Conservation (phyloP, 495 filamentous ascomycete genomes). For the Recurvomyces mirabilis region DNA sequence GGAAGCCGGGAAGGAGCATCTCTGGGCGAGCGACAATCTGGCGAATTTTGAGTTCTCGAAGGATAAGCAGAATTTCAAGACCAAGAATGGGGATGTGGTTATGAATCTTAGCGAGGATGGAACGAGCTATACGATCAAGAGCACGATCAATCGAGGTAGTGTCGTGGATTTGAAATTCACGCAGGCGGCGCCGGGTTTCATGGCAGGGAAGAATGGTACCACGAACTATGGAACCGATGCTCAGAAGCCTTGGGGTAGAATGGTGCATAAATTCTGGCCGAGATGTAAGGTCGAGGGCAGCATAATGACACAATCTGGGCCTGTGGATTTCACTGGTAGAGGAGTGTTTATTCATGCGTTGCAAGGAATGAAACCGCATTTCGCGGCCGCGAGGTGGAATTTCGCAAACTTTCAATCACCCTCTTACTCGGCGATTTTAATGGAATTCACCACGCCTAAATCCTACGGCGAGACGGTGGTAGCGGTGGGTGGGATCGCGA, state of each 20-base stretch:
- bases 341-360: slow-evolving; percentile 71
- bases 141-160: slow-evolving; percentile 59
- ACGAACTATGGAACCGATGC: slow-evolving; percentile 77
- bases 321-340: slow-evolving; percentile 69
- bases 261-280: slow-evolving; percentile 90
- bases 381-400: slow-evolving; percentile 91
- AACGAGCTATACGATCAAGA: slow-evolving; percentile 72
- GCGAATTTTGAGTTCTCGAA: slow-evolving; percentile 72
- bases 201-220: slow-evolving; percentile 76
- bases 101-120: slow-evolving; percentile 76
- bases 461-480: slow-evolving; percentile 87
- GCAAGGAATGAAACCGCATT: slow-evolving; percentile 98
- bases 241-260: slow-evolving; percentile 75
- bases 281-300: slow-evolving; percentile 67
- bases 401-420: slow-evolving; percentile 86
- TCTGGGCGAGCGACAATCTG: slow-evolving; percentile 73
- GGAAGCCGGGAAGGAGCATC: slow-evolving; percentile 49
- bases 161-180: slow-evolving; percentile 77
- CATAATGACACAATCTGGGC: slow-evolving; percentile 71
- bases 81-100: slow-evolving; percentile 60
- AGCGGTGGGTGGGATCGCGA: slow-evolving; percentile 69
- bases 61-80: slow-evolving; percentile 68
- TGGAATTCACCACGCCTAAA: slow-evolving; percentile 92
- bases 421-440: slow-evolving; percentile 75
- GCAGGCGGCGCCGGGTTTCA: slow-evolving; percentile 65